Percentiles rank a stretch among this genome's conserved stretches.
Evolutionary conservation across 352 stramenopile genomes (phyloP).

Genomic region (Phytophthora macrochlamydospora): DNA sequence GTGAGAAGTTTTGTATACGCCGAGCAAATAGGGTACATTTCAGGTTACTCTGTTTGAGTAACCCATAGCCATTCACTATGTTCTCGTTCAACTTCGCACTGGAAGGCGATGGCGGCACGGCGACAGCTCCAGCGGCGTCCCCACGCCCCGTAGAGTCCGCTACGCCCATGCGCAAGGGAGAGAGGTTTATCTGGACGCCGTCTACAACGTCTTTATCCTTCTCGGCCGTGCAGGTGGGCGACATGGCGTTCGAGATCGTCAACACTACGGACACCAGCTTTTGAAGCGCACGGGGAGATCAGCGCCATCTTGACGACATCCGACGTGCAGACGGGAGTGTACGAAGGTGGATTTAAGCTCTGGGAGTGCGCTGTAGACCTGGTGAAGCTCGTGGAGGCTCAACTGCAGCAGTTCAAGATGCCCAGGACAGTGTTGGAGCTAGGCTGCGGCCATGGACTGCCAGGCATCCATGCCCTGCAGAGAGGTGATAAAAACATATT

Average conservation of each 20-base stretch:
- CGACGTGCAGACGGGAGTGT: slow-evolving; percentile 79
- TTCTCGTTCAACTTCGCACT: slow-evolving; percentile 82
- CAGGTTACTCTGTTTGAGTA: too few species aligned
- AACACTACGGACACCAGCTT: slow-evolving; percentile 63
- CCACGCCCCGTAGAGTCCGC: neutral
- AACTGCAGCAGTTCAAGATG: slow-evolving; percentile 28
- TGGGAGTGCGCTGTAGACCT: slow-evolving; percentile 86
- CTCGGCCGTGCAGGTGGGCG: slow-evolving; percentile 37
- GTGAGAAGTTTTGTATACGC: too few species aligned
- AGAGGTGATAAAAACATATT: slow-evolving; percentile 35
- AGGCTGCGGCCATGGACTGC: slow-evolving; percentile 79
- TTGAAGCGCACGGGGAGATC: slow-evolving; percentile 63
- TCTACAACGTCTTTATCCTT: slow-evolving; percentile 19
- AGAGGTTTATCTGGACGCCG: slow-evolving; percentile 53
- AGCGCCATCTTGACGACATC: slow-evolving; percentile 71
- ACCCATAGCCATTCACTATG: neutral
- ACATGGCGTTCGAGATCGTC: slow-evolving; percentile 62
- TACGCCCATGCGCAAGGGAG: slow-evolving; percentile 46
- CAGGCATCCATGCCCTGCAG: slow-evolving; percentile 77
- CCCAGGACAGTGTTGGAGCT: slow-evolving; percentile 67
- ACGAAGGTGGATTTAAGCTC: slow-evolving; percentile 89
- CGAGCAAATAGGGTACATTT: too few species aligned
- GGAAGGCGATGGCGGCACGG: slow-evolving; percentile 11
- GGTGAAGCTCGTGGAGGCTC: slow-evolving; percentile 50
- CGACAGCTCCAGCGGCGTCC: neutral